These are phyloP conservation scores for Physcomitrium patens DNA, from an alignment of 225 moss, liverwort and hornwort genomes.

Conservation along the genomic window DNA sequence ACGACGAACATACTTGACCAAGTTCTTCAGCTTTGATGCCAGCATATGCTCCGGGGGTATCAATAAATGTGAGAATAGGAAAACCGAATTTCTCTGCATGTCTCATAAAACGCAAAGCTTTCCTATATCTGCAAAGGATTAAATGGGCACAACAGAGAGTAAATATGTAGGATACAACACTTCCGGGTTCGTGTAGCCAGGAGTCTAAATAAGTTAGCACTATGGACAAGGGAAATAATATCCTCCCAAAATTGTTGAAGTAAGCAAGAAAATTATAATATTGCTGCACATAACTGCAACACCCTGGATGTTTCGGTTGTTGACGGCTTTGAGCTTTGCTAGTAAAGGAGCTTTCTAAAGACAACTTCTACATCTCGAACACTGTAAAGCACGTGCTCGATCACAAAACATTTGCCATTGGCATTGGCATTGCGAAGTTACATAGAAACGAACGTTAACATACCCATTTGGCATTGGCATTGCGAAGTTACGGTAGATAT, in stretches of 20 bases:
- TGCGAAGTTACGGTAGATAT: constrained; percentile 92
- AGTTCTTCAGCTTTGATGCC: constrained; percentile 98
- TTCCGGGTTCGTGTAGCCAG: not conserved
- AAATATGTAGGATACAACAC: not conserved
- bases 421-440: not conserved
- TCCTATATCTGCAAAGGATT: constrained; percentile 59
- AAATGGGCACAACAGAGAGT: not conserved
- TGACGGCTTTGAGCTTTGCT: not conserved
- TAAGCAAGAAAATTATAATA: constrained; percentile 2
- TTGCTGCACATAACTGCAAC: constrained; percentile 6
- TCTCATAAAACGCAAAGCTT: constrained; percentile 97
- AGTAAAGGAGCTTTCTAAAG: not conserved
- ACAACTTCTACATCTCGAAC: not conserved
- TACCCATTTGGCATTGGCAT: constrained; percentile 99
- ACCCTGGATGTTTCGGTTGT: not conserved
- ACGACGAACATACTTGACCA: constrained; percentile 64
- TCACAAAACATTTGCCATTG: too few relatives aligned
- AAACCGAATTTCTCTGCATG: constrained; percentile 97
- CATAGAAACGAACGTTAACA: constrained; percentile 6
- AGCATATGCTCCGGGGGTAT: constrained; percentile 98
- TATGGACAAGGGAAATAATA: not conserved
- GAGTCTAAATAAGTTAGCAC: not conserved
- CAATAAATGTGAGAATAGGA: constrained; percentile 89
- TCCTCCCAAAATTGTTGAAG: not conserved
- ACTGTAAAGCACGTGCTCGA: not conserved